Evolutionary conservation across 1,284 basidiomycete species (phyloP), one percentile per base, ranked within the genome.

Genomic region (Pseudozyma sp.): DNA sequence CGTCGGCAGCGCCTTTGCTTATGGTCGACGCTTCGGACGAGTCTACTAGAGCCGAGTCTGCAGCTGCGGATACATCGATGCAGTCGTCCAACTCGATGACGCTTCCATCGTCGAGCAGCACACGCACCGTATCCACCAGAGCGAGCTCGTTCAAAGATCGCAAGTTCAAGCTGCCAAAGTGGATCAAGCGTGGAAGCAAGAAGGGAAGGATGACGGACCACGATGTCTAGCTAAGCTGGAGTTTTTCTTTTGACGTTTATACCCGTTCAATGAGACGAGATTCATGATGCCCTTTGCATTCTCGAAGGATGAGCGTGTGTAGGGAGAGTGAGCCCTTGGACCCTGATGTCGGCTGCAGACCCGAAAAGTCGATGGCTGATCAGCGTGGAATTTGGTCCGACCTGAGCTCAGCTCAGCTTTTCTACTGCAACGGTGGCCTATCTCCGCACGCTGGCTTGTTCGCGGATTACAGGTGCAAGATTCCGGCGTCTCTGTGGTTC

Each of bases 91-190:
- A 30, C n/a, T 48, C 48, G 4, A 52, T 69, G 46, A 55, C 54
- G 29, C 37, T 65, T 14, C 57, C 68, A 5, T 70, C 62, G 8
- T 54, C 49, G 5, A 64, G 63, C 55, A 71, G 62, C 56, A 72
- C 63, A n/a, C 51, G 53, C 17, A 63, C 55, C 5, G 35, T 53
- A 1, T 60, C 65, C 7, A 54, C 59, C 14, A 43, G 43, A 34
- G 51, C 47, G 0, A 63, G 60, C 43, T 61, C 62, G 16, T 37
- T 44, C 33, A 68, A 56, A 39, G 57, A 56, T 14, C 55, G 54
- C 48, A 73, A 73, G 54, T 58, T 73, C 17, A 64, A 57, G 50
- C 43, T 73, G 51, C 70, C 70, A 11, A 68, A 51, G 17, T 73
- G 70, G 70, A 46, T 73, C 55, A 73, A 65, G 49, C 60, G 52